phyloP scores from a whole-genome alignment of 352 stramenopile genomes.

The Globisporangium ultimum region DNA sequence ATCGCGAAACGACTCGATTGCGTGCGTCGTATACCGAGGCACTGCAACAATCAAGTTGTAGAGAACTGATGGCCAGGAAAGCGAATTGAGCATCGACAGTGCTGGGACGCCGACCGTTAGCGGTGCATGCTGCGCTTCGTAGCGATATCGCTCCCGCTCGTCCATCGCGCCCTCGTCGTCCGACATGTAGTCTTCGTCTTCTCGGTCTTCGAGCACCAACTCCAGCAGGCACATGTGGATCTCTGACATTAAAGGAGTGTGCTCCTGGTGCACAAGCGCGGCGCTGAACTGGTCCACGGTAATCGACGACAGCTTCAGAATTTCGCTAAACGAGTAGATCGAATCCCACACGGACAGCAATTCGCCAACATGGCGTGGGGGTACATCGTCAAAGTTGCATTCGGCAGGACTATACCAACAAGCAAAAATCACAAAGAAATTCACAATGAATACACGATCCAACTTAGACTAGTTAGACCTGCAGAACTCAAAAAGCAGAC shows the following conservation, averaged over 20 bases:
- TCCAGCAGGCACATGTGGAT: constrained; percentile 86
- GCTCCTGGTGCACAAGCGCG: constrained; percentile 37
- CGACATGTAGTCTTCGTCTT: constrained; percentile 84
- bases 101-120: constrained; percentile 78
- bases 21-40: constrained; percentile 56
- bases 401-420: constrained; percentile 29
- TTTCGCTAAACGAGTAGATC: constrained; percentile 65
- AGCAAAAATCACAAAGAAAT: neutral
- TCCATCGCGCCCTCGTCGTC: constrained; percentile 83
- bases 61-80: constrained; percentile 80
- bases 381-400: constrained; percentile 58
- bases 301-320: constrained; percentile 59
- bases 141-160: constrained; percentile 74
- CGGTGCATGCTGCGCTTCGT: constrained; percentile 75
- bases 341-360: constrained; percentile 78
- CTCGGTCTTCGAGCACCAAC: constrained; percentile 73
- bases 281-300: constrained; percentile 62
- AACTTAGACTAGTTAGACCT: neutral
- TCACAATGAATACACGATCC: neutral
- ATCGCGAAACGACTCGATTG: constrained; percentile 31
- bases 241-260: constrained; percentile 60
- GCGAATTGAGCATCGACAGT: constrained; percentile 70
- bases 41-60: constrained; percentile 64
- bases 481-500: neutral
- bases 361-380: constrained; percentile 38